Base-by-base conservation (phyloP, 371 early-diverging fungal genomes). In the Dichotomocladium elegans region DNA sequence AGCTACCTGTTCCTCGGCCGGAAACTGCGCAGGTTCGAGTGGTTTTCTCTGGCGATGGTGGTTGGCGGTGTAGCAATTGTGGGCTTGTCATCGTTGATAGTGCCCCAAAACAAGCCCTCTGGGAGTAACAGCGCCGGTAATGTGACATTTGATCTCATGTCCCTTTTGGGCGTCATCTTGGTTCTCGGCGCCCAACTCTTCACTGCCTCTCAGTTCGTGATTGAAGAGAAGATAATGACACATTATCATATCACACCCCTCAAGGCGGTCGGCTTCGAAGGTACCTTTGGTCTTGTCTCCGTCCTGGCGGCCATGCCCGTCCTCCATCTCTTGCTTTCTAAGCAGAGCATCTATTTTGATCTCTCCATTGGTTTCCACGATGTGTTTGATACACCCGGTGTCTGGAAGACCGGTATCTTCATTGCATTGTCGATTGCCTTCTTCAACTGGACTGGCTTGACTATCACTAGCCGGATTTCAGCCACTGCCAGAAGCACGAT, bases 381-480 rank as follows among this genome's bases (percentile, higher is more conserved):
- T 63, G 80, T 93, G 43, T 61, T 86, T 51, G 70, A 74, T 41
- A 62, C 80, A 49, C 78, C 87, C 5, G 63, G 70, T 19, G 82
- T 95, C 3, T 86, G 90, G 81, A 67, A 77, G 41, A 82, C 90
- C 10, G 90, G 88, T 37, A 72, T 95, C 33, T 84, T 87, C 24
- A 90, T 92, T 61, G 82, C 87, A 57, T 77, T 91, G 40, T 90
- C 90, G 1, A 95, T 96, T 58, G 90, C 94, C 15, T 83, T 89
- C 47, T 96, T 94, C 80, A 96, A 98, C 71, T 95, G 88, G 79
- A 94, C 93, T 67, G 98, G 96, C 4, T 78, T 98, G 24, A 85
- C 89, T 1, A 93, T 98, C 27, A 98, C 98, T 3, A 76, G 85
- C 41, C 77, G 72, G 22, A 77, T 96, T 40, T 86, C 87, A 26